Base-by-base conservation (phyloP, 148 eudicot species). In the Fagopyrum esculentum region DNA sequence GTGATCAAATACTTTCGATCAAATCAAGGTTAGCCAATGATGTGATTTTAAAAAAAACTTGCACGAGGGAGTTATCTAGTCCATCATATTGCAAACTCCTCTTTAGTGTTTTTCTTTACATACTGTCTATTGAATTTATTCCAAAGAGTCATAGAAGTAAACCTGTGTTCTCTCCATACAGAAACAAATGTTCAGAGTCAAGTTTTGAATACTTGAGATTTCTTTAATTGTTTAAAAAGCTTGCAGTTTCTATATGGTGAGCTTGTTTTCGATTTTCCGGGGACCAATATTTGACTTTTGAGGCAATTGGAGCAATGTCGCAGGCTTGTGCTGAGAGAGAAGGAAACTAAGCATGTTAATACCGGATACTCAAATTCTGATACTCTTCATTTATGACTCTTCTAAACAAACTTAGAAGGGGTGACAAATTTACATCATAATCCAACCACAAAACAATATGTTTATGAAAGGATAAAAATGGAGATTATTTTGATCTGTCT, bases 401-500 rank as follows among this genome's bases (percentile, higher is more conserved):
- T 22, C 64, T 59, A 29, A 22, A 59, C 64, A 59, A 59, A 22
- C 8, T 59, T 59, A 59, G 35, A 10, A 54, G 59, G 13, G 59
- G 59, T n/a, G 59, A 54, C 19, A 19, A 59, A 59, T 19, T 59
- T 59, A 59, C 30, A 11, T 35, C 4, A 59, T 59, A 59, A 22
- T 59, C 35, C 4, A 59, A 59, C 64, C 35, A 5, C 6, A 22
- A 59, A 59, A 59, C 64, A 59, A 19, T 22, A 6, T 19, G 64
- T 59, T 19, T 59, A 6, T 59, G 8, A 29, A 59, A 19, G 8
- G 9, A 6, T 19, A 22, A 35, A 19, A 59, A 7, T 4, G 13
- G 13, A 54, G 5, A 19, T 59, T 19, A 59, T 59, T 22, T 59
- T 72, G 19, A 82, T 77, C 78, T 81, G 59, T 79, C 86, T 45